Evolutionary conservation across 1,284 basidiomycete genomes (phyloP).

Genomic region (Paramarasmius palmivorus): DNA sequence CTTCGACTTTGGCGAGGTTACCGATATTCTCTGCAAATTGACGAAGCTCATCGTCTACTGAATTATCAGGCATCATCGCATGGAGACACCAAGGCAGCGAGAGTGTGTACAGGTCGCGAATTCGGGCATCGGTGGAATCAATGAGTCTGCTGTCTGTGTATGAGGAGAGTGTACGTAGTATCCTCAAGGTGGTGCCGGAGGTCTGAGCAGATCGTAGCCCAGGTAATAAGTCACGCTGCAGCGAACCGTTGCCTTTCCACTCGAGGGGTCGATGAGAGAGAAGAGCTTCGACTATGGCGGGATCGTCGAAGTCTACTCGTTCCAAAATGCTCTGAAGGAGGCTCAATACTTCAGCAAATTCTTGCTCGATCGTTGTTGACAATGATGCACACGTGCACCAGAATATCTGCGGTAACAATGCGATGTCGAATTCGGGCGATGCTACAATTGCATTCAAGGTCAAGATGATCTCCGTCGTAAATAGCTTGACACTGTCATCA

Average conservation of each 20-base stretch:
- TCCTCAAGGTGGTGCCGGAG: constrained; percentile 65
- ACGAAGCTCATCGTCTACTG: constrained; percentile 58
- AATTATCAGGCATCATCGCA: constrained; percentile 67
- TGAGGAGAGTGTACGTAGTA: constrained; percentile 68
- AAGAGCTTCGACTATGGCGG: constrained; percentile 61
- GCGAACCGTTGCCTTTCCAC: constrained; percentile 68
- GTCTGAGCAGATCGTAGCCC: constrained; percentile 84
- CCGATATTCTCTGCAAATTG: constrained; percentile 80
- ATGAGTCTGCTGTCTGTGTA: constrained; percentile 69
- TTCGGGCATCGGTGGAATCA: constrained; percentile 70
- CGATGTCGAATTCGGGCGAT: constrained; percentile 55
- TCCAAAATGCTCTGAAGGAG: constrained; percentile 74
- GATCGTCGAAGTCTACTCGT: constrained; percentile 75
- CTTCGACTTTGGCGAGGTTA: constrained; percentile 70
- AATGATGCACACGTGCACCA: constrained; percentile 87
- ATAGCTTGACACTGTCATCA: constrained; percentile 77
- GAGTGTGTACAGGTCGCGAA: constrained; percentile 83
- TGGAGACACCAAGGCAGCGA: constrained; percentile 90
- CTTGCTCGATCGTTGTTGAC: constrained; percentile 80
- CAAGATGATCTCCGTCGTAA: constrained; percentile 82
- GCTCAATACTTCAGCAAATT: constrained; percentile 73
- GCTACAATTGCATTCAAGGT: constrained; percentile 75
- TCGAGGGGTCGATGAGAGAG: constrained; percentile 68
- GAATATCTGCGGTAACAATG: constrained; percentile 81
- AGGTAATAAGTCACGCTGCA: constrained; percentile 78